Evolutionary conservation across 1,284 basidiomycete species (phyloP), one percentile per base, ranked within the genome.

Genomic region (Microbotryomycetes sp.): DNA sequence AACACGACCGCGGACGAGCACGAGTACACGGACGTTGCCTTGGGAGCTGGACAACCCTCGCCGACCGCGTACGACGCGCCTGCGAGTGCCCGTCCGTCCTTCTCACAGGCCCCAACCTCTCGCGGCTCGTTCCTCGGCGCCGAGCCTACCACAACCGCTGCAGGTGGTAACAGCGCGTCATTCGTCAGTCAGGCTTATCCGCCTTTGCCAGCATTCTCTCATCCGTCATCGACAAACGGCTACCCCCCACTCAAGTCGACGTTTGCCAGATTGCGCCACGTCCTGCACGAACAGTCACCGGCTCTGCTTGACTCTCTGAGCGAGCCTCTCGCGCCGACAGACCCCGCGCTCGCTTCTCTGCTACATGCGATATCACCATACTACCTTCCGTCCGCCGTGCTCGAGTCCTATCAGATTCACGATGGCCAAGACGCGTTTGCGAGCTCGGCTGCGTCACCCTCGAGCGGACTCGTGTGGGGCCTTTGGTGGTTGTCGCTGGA

Each of bases 401-500:
- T 70, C 23, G 69, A 74, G 11, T 58, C 60, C 15, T 73, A 71
- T 60, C 35, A 62, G 9, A 50, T 66, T 3, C 73, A 74, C 64
- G 72, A 74, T 58, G 73, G 73, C 0, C 72, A 74, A 50, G 72
- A 73, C 54, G 59, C 69, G 9, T 57, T 65, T 41, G 52, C 58
- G n/a, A 60, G 60, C 45, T 62, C 55, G 6, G 60, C 61, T 5
- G 51, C 54, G 24, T 52, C 56, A n/a, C 50, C 52, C 27, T 55
- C 48, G 21, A 52, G 45, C 16, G 73, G 73, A 0, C 61, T 74
- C 35, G 49, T 74, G 11, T 74, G 65, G 58, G 73, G 73, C 11
- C 54, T 74, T 26, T 71, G 70, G 71, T 69, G 71, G 65, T 70
- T 74, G 67, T 69, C 89, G 13, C 80, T 94, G 35, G 92, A 97